Conservation (phyloP, 352 stramenopile species). For the Pythium utonaiense region DNA sequence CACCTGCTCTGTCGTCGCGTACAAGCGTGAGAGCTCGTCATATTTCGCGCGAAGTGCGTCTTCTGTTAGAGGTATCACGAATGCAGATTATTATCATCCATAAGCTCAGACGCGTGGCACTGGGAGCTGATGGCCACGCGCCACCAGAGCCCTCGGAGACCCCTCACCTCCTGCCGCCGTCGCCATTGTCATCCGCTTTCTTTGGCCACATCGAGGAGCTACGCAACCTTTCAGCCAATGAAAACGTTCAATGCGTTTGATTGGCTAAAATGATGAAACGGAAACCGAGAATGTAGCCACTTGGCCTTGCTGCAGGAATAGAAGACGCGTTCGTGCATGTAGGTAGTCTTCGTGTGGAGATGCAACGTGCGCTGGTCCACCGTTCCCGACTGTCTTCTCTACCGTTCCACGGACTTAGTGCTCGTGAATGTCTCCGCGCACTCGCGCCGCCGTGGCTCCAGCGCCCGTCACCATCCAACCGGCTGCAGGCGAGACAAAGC, state of each 20-base stretch:
- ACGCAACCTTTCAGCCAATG: not conserved
- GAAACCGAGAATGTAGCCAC: not conserved
- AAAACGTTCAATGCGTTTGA: not conserved
- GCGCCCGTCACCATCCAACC: not conserved
- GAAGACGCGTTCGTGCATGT: too few relatives aligned
- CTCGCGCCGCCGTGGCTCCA: not conserved
- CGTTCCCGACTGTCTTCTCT: too few relatives aligned
- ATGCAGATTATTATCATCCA: not conserved
- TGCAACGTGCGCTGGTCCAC: too few relatives aligned
- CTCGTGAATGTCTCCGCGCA: not conserved
- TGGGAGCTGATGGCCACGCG: not conserved
- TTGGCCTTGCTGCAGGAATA: too few relatives aligned
- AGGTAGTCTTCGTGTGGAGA: too few relatives aligned
- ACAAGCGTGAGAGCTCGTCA: constrained; percentile 21
- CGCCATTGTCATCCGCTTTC: not conserved
- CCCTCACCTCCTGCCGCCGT: not conserved
- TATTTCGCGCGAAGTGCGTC: constrained; percentile 17
- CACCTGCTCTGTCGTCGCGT: constrained; percentile 25
- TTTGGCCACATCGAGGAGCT: not conserved
- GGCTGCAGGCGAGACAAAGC: not conserved
- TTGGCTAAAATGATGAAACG: not conserved
- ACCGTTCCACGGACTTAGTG: too few relatives aligned
- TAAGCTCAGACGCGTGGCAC: not conserved
- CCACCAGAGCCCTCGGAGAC: not conserved
- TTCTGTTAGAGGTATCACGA: not conserved